These are phyloP conservation scores for Monosporozyma solicola DNA, from an alignment of 805 yeast species.

Conservation along the genomic window DNA sequence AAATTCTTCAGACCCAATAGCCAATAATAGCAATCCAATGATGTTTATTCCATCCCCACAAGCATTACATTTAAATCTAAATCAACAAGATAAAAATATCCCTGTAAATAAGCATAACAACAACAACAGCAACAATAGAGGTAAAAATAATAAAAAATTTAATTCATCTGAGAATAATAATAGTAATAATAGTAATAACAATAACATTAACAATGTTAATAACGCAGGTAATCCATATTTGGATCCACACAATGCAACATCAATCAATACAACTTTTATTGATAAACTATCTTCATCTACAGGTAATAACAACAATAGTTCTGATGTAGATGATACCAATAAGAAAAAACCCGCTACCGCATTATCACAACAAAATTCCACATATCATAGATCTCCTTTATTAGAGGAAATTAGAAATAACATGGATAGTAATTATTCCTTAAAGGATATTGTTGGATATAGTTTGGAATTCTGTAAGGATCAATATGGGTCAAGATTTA, in stretches of 20 bases:
- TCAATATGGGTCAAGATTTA: slow-evolving; percentile 95
- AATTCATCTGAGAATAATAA: neutral
- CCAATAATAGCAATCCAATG: slow-evolving; percentile 1
- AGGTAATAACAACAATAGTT: slow-evolving; percentile 6
- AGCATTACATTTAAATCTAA: slow-evolving; percentile 1
- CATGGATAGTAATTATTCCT: slow-evolving; percentile 37
- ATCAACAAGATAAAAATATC: neutral
- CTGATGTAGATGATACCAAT: slow-evolving; percentile 14
- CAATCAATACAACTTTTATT: slow-evolving; percentile 5
- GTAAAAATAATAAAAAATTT: slow-evolving; percentile 3
- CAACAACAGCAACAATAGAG: slow-evolving; percentile 1
- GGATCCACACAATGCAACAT: slow-evolving; percentile 13
- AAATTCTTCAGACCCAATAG: neutral
- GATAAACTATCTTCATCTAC: neutral
- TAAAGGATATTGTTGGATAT: slow-evolving; percentile 75
- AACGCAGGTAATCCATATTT: slow-evolving; percentile 19
- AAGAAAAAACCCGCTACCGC: slow-evolving; percentile 32
- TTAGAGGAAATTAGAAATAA: slow-evolving; percentile 67
- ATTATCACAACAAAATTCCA: slow-evolving; percentile 4
- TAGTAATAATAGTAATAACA: no score
- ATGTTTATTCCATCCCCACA: slow-evolving; percentile 9
- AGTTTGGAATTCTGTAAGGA: slow-evolving; percentile 89
- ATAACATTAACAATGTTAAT: slow-evolving; percentile 3
- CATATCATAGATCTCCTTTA: slow-evolving; percentile 64
- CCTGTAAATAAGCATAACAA: slow-evolving; percentile 6